A percentile compares a stretch with the other conserved stretches of the same genome.
Conservation (phyloP, 2,329 filamentous ascomycete genomes). For the Cercospora sp. region DNA sequence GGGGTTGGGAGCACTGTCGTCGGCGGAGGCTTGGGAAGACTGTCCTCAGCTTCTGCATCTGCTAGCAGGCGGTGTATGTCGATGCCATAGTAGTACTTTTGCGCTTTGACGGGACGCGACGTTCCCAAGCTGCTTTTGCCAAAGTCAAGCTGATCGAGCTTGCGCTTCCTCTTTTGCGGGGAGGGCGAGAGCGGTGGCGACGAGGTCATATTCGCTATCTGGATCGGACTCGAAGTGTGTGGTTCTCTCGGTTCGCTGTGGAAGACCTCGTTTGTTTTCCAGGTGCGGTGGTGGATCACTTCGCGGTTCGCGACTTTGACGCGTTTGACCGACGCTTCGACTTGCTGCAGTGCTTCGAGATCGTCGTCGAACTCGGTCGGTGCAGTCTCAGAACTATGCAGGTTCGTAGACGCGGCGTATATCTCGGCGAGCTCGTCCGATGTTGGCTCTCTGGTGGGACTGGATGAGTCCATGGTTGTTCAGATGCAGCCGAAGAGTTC, state of each 20-base stretch:
- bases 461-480: slow-evolving; percentile 16
- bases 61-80: slow-evolving; percentile 84
- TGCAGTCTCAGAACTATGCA: slow-evolving; percentile 14
- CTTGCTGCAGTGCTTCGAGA: slow-evolving; percentile 44
- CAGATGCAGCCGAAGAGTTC: not conserved
- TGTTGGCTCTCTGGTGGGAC: slow-evolving; percentile 19
- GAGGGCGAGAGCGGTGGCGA: slow-evolving; percentile 53
- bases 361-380: slow-evolving; percentile 31
- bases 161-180: slow-evolving; percentile 35
- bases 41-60: slow-evolving; percentile 63
- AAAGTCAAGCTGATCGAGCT: slow-evolving; percentile 33
- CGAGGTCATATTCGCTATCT: slow-evolving; percentile 64
- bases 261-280: slow-evolving; percentile 51
- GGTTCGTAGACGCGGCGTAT: slow-evolving; percentile 12
- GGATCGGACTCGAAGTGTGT: slow-evolving; percentile 53
- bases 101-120: slow-evolving; percentile 60
- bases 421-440: slow-evolving; percentile 24
- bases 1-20: slow-evolving; percentile 35
- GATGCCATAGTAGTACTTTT: slow-evolving; percentile 84
- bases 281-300: slow-evolving; percentile 54
- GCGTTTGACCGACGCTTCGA: slow-evolving; percentile 49
- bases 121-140: slow-evolving; percentile 31
- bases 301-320: slow-evolving; percentile 45
- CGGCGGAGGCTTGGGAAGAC: slow-evolving; percentile 37
- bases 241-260: slow-evolving; percentile 46